Base-by-base conservation (phyloP, 441 rosid genomes). In the Arabidopsis hybrid region DNA sequence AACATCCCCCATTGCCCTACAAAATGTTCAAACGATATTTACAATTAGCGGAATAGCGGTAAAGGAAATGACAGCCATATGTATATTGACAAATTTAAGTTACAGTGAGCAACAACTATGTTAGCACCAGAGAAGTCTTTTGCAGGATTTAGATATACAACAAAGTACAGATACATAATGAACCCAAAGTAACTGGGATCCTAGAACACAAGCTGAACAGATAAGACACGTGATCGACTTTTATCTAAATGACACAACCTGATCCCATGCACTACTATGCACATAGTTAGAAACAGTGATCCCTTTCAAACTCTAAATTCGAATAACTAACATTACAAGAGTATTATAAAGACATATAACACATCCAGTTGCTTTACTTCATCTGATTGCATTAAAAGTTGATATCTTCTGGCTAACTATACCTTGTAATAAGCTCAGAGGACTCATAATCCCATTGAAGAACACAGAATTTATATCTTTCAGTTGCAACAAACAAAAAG, bases 1-100 rank as follows among this genome's bases (percentile, higher is more conserved):
- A 61, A 95, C 97, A 88, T 92, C 98, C 56, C 98, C 95, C 98
- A 95, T 95, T 58, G 98, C 97, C 78, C 96, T 95, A 67, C 69
- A 52, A 55, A 64, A 58, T 9, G 36, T 74, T 39, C 29, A 43
- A 58, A 68, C 40, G 18, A 58, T 29, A 12, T 16, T 29, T 1
- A 17, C 14, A 45, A 43, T 67, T 21, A 21, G 26, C 26, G 26
- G 26, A 21, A 21, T 51, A 68, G 58, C 26, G 17, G 69, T 69
- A 21, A 18, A 40, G 43, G 39, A 9, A 38, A 52, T 18, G 56
- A 10, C 0, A 12, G 43, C 32, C 36, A 69, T 47, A 69, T 59
- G 26, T 21, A 21, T 21, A 21, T 21, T 21, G 26, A 21, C 26
- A 21, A 21, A 21, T 21, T 21, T 21, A 21, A 13, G 21, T 5